Evolutionary conservation across 2,329 filamentous ascomycete genomes (phyloP).

Genomic region (Cordyceps farinosa): DNA sequence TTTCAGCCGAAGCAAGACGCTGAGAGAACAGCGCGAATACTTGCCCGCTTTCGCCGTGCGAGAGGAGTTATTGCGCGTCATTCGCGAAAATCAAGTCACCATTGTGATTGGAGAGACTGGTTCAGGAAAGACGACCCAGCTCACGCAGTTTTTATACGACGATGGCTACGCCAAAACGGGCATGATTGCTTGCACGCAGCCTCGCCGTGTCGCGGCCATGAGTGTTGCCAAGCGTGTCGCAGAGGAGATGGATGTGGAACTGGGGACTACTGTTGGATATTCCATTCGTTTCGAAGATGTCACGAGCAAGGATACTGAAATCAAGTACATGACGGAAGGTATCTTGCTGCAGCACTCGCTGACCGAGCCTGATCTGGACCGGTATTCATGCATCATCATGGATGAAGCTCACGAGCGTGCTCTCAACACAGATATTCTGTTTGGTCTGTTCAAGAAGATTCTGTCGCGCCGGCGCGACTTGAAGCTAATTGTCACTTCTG

Average conservation of each 20-base stretch:
- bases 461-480: slow-evolving; percentile 82
- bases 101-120: slow-evolving; percentile 97
- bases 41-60: slow-evolving; percentile 94
- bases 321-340: slow-evolving; percentile 99
- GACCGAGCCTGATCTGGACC: slow-evolving; percentile 87
- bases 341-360: slow-evolving; percentile 90
- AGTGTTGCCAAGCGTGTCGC: slow-evolving; percentile 97
- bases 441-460: slow-evolving; percentile 98
- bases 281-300: slow-evolving; percentile 98
- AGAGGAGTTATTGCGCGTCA: slow-evolving; percentile 86
- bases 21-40: slow-evolving; percentile 88
- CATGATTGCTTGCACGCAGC: slow-evolving; percentile 95
- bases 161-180: slow-evolving; percentile 86
- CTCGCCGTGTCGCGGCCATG: slow-evolving; percentile 95
- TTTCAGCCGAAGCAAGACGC: slow-evolving; percentile 88
- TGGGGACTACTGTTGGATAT: slow-evolving; percentile 88
- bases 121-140: slow-evolving; percentile 94
- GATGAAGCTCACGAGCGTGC: slow-evolving; percentile 97
- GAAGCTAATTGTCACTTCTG: slow-evolving; percentile 95
- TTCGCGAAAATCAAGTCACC: slow-evolving; percentile 93
- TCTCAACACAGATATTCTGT: slow-evolving; percentile 92
- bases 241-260: slow-evolving; percentile 93
- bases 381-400: slow-evolving; percentile 99
- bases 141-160: slow-evolving; percentile 94
- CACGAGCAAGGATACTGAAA: slow-evolving; percentile 89